Conservation (phyloP, 345 rosid genomes). For the Corymbia maculata region DNA sequence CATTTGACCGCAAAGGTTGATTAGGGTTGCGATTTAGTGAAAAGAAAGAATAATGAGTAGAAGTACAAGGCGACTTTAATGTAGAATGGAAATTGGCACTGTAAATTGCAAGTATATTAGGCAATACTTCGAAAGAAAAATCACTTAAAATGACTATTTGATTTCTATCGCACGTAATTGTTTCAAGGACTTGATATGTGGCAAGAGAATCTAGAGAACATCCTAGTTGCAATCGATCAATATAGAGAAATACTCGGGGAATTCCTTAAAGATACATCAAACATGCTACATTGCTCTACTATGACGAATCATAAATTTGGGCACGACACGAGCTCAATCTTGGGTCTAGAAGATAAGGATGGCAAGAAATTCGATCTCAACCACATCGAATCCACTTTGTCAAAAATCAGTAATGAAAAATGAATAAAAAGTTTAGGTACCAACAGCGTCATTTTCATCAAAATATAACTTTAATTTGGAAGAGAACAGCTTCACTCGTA, state of each 20-base stretch:
- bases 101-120: not conserved
- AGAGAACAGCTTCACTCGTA: not conserved
- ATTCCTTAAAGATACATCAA: fast-evolving
- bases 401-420: fast-evolving
- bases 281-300: not conserved
- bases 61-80: not conserved
- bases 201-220: not conserved
- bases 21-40: not conserved
- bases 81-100: not conserved
- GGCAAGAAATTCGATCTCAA: not conserved
- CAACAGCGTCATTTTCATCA: not conserved
- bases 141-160: not conserved
- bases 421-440: not conserved
- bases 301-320: not conserved
- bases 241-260: not conserved
- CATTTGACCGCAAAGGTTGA: not conserved
- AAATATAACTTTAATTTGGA: not conserved
- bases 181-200: not conserved
- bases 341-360: fast-evolving
- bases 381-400: not conserved
- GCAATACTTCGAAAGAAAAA: not conserved
- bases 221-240: not conserved
- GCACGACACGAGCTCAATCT: not conserved
- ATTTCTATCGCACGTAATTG: not conserved
- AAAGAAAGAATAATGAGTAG: not conserved